phyloP scores from a whole-genome alignment of 139 green algal species.

The Volvox reticuliferus region DNA sequence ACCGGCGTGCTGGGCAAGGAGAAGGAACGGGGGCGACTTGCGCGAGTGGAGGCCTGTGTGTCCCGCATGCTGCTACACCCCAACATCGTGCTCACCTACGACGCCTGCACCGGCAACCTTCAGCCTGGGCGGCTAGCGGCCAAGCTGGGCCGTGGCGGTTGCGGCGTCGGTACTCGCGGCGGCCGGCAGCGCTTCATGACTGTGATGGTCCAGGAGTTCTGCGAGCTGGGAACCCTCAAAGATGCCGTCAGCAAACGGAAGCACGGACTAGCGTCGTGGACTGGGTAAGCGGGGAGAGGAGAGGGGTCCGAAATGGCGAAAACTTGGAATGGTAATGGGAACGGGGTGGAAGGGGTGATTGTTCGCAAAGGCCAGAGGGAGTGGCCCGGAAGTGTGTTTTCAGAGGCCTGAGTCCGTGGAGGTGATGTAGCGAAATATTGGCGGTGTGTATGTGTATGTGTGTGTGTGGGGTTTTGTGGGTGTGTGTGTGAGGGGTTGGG shows the following conservation, averaged over 20 bases:
- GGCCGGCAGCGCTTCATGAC: constrained; percentile 57
- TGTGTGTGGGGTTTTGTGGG: too few species aligned
- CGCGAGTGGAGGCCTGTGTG: constrained; percentile 47
- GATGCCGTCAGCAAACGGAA: constrained; percentile 45
- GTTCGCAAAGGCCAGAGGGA: too few species aligned
- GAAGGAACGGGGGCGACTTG: constrained; percentile 51
- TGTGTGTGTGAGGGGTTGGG: not conserved
- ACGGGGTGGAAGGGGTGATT: too few species aligned
- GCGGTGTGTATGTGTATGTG: too few species aligned
- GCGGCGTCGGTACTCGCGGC: not conserved
- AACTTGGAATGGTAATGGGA: too few species aligned
- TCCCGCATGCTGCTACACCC: constrained; percentile 59
- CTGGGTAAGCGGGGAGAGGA: not conserved
- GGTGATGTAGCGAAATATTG: too few species aligned
- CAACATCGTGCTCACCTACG: constrained; percentile 59
- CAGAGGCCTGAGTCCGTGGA: too few species aligned
- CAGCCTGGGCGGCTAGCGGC: constrained; percentile 6
- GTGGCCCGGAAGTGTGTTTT: too few species aligned
- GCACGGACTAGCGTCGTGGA: constrained; percentile 7
- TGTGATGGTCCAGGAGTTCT: constrained; percentile 64
- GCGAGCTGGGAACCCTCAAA: constrained; percentile 46
- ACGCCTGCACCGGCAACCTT: constrained; percentile 55
- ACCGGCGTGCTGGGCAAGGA: constrained; percentile 61
- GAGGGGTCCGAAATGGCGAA: too few species aligned
- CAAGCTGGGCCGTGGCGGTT: constrained; percentile 23